phyloP scores from a whole-genome alignment of 176 grass and related monocot species.

The Alloteropsis semialata region DNA sequence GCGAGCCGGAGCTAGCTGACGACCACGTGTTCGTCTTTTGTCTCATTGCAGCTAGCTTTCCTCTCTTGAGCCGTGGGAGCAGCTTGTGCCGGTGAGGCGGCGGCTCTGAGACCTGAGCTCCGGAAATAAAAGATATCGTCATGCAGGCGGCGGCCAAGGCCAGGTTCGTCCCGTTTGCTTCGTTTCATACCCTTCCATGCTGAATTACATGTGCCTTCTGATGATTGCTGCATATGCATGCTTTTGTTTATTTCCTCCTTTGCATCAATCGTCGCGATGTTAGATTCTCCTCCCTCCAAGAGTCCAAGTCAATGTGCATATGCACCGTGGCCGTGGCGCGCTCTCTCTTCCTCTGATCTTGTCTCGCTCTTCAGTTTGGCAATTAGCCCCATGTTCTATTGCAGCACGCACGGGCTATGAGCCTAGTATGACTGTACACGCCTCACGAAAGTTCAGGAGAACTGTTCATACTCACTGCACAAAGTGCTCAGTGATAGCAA shows the following conservation, averaged over 20 bases:
- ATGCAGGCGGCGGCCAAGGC: slow-evolving; percentile 67
- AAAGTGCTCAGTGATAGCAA: not conserved
- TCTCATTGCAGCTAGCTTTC: slow-evolving; percentile 49
- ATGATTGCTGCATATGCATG: slow-evolving; percentile 35
- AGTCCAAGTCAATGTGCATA: slow-evolving; percentile 35
- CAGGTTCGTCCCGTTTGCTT: slow-evolving; percentile 49
- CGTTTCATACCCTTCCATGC: slow-evolving; percentile 21
- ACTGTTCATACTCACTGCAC: not conserved
- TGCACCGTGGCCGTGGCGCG: not conserved
- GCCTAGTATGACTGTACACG: not conserved
- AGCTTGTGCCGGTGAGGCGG: not conserved
- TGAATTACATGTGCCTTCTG: slow-evolving; percentile 38
- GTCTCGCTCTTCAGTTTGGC: not conserved
- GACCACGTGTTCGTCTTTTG: slow-evolving; percentile 23
- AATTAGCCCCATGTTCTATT: slow-evolving; percentile 2
- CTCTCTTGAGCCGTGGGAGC: not conserved
- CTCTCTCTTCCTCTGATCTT: not conserved
- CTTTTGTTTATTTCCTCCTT: not conserved
- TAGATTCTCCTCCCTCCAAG: slow-evolving; percentile 40
- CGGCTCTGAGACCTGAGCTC: slow-evolving; percentile 15
- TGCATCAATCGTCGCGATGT: not conserved
- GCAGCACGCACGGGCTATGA: not conserved
- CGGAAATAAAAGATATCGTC: slow-evolving; percentile 35
- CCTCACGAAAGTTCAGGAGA: not conserved
- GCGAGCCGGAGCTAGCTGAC: slow-evolving; percentile 39